phyloP scores from a whole-genome alignment of 495 filamentous ascomycete species.

The Penicillium riverlandense region DNA sequence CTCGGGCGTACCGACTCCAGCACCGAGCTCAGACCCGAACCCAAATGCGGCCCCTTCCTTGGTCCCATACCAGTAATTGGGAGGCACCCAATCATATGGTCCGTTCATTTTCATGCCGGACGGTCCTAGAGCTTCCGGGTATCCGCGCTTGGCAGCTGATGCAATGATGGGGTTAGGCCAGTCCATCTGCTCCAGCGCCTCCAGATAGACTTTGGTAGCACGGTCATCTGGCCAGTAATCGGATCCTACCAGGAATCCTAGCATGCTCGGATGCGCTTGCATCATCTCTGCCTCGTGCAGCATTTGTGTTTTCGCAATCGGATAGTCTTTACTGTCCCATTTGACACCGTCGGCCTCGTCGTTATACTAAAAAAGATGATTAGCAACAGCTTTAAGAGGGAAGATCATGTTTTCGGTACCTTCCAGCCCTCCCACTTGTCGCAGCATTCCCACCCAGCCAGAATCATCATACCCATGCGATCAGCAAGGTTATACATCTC shows the following conservation, averaged over 20 bases:
- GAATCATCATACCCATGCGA: constrained; percentile 52
- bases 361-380: constrained; percentile 35
- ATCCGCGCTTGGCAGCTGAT: constrained; percentile 50
- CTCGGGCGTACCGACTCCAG: constrained; percentile 57
- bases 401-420: constrained; percentile 5
- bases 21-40: constrained; percentile 54
- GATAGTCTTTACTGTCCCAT: constrained; percentile 49
- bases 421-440: constrained; percentile 63
- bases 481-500: constrained; percentile 52
- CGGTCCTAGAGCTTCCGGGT: constrained; percentile 41
- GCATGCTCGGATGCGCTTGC: constrained; percentile 49
- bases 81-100: constrained; percentile 62
- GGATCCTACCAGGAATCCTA: constrained; percentile 51
- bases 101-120: constrained; percentile 62
- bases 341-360: constrained; percentile 38
- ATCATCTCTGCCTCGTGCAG: constrained; percentile 53
- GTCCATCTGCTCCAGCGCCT: constrained; percentile 40
- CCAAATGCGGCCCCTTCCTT: constrained; percentile 51
- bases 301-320: constrained; percentile 46
- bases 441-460: constrained; percentile 63
- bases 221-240: constrained; percentile 57
- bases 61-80: constrained; percentile 54
- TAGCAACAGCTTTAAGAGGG: not conserved
- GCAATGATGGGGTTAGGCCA: constrained; percentile 53
- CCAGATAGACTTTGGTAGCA: constrained; percentile 44